phyloP scores from a whole-genome alignment of 2,329 filamentous ascomycete genomes.

The Botrytis porri region DNA sequence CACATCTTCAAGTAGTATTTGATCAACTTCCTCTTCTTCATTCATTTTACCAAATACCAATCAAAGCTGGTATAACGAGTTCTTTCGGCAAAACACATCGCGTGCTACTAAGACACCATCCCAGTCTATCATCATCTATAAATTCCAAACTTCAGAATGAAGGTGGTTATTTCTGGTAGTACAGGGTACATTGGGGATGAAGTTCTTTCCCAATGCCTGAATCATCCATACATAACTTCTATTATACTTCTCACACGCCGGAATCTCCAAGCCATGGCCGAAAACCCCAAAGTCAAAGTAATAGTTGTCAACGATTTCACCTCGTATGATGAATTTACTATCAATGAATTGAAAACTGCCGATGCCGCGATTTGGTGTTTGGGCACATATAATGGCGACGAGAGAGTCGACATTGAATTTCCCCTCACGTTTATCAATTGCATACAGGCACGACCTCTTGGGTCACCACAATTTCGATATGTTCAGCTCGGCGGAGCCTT shows the following conservation, averaged over 20 bases:
- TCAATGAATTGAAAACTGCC: background rate
- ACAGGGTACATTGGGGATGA: background rate
- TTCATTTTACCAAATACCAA: background rate
- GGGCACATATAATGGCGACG: background rate
- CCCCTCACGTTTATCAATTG: background rate
- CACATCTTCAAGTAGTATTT: background rate
- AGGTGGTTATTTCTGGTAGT: background rate
- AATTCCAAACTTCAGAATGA: background rate
- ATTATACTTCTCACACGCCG: background rate
- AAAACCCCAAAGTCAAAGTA: background rate
- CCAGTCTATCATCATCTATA: background rate
- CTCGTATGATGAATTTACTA: background rate
- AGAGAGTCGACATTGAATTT: conserved; percentile 1
- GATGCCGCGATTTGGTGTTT: conserved; percentile 7
- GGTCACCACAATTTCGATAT: background rate
- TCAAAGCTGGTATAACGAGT: background rate
- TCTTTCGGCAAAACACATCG: background rate
- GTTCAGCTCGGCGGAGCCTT: background rate
- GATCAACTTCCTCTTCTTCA: background rate
- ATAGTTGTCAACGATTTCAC: background rate
- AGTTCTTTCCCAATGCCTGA: background rate
- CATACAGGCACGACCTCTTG: background rate
- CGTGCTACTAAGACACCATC: no score
- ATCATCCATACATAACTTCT: background rate
- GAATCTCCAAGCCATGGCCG: background rate